These are phyloP conservation scores for Ustilago esculenta DNA, from an alignment of 1,284 basidiomycete genomes.

Conservation along the genomic window DNA sequence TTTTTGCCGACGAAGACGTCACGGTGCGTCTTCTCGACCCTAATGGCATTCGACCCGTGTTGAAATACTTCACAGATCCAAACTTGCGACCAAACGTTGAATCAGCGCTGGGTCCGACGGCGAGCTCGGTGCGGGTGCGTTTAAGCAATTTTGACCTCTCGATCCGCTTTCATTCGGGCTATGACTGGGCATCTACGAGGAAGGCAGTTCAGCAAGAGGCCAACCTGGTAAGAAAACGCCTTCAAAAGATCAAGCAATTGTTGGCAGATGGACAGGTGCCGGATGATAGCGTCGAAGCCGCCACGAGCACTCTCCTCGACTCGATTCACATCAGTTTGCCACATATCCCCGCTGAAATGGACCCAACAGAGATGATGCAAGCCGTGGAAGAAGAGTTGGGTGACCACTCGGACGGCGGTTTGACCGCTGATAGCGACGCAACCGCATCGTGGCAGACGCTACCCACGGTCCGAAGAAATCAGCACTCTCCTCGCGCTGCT, in stretches of 20 bases:
- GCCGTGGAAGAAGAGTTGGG: conserved; percentile 86
- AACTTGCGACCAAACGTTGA: conserved; percentile 32
- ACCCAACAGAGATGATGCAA: conserved; percentile 75
- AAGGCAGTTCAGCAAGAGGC: conserved; percentile 86
- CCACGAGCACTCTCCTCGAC: conserved; percentile 84
- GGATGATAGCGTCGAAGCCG: conserved; percentile 81
- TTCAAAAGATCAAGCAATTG: conserved; percentile 91
- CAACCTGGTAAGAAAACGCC: conserved; percentile 82
- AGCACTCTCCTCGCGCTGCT: background rate
- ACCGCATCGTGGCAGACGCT: conserved; percentile 56
- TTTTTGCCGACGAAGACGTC: conserved; percentile 80
- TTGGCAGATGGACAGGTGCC: conserved; percentile 90
- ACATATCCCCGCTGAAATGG: conserved; percentile 37
- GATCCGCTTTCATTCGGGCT: conserved; percentile 70
- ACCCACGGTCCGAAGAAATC: conserved; percentile 9
- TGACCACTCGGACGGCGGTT: conserved; percentile 68
- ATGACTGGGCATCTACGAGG: conserved; percentile 89
- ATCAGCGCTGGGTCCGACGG: conserved; percentile 19
- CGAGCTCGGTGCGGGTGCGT: conserved; percentile 43
- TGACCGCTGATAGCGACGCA: conserved; percentile 25
- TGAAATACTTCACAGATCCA: conserved; percentile 50
- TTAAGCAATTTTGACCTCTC: conserved; percentile 48
- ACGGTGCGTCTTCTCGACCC: conserved; percentile 81
- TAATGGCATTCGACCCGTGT: conserved; percentile 69
- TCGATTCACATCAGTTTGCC: conserved; percentile 75